Evolutionary conservation across 306 rosid genomes (phyloP), one percentile per base, ranked within the genome.

Genomic region (Prosopis cineraria): DNA sequence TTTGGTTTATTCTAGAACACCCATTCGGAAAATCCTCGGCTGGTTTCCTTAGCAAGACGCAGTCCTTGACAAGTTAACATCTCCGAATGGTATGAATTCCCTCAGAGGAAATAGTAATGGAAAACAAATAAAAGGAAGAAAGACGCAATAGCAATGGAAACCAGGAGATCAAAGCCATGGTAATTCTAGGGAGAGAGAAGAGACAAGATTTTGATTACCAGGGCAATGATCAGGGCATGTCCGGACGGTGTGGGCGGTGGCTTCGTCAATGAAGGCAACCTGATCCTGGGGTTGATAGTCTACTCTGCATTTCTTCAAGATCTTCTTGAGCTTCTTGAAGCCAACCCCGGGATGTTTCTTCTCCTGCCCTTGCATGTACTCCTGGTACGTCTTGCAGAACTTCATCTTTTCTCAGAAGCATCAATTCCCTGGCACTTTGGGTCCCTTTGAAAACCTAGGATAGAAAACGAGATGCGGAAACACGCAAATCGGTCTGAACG

Each of bases 351-450:
- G 98, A 16, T 91, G 88, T 48, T 91, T 88, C 69, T 84, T 82
- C 87, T 87, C 82, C 69, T 95, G 97, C 59, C 86, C 88, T 79
- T 89, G 91, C 93, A 93, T 86, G 91, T 88, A 95, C 70, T 91
- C 85, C 67, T 87, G 92, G 79, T 95, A 95, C 80, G 73, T 89
- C 89, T 95, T 95, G 87, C 98, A 93, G 86, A 95, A 95, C 84
- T 95, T 95, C 98, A 95, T 95, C 44, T 82, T 85, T 68, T 66
- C 52, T 55, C 16, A 68, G 39, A 33, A 80, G 63, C 71, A 79
- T 83, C 20, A 56, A 64, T 72, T 39, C 14, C 19, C 20, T 59
- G 72, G 19, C 16, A 24, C 16, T 27, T 27, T 50, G 1, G 33
- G 40, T 14, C 27, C 39, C 29, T 34, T 53, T 10, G n/a, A 58